phyloP scores from a whole-genome alignment of 2,329 filamentous ascomycete genomes.

The Sarocladium kiliense region DNA sequence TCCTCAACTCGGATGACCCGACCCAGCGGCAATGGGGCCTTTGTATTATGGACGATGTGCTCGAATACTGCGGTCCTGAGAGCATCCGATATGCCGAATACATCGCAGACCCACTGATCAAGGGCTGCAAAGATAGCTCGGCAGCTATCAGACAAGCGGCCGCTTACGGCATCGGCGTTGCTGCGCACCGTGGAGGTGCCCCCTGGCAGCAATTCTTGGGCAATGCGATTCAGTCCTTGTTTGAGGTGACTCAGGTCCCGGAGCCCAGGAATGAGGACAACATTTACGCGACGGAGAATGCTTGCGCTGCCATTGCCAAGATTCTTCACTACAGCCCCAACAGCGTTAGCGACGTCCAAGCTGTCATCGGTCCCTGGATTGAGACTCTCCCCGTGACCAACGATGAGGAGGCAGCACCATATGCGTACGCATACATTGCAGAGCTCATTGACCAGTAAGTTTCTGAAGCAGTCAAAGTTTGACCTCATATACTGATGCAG shows the following conservation, averaged over 20 bases:
- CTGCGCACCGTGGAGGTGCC: conserved; percentile 84
- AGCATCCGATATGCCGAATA: conserved; percentile 82
- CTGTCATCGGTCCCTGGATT: conserved; percentile 80
- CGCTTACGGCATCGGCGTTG: conserved; percentile 92
- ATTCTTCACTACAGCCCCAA: conserved; percentile 84
- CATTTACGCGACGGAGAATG: conserved; percentile 95
- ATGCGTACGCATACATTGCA: conserved; percentile 87
- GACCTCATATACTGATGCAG: neutral
- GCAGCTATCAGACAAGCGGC: conserved; percentile 94
- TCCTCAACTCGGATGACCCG: conserved; percentile 74
- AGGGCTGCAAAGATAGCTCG: conserved; percentile 79
- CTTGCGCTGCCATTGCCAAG: conserved; percentile 93
- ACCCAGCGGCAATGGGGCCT: conserved; percentile 98
- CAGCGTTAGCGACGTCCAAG: conserved; percentile 70
- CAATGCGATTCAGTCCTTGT: conserved; percentile 72
- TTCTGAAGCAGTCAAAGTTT: neutral
- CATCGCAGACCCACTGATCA: conserved; percentile 80
- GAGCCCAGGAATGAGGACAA: conserved; percentile 88
- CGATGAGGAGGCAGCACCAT: conserved; percentile 95
- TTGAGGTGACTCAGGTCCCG: conserved; percentile 75
- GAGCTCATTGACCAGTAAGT: conserved; percentile 93
- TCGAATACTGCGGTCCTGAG: conserved; percentile 90
- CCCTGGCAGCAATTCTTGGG: conserved; percentile 86
- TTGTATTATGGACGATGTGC: conserved; percentile 96
- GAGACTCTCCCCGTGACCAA: conserved; percentile 87